Evolutionary conservation across 805 yeast species (phyloP).

Genomic region (Candida tammaniensis): DNA sequence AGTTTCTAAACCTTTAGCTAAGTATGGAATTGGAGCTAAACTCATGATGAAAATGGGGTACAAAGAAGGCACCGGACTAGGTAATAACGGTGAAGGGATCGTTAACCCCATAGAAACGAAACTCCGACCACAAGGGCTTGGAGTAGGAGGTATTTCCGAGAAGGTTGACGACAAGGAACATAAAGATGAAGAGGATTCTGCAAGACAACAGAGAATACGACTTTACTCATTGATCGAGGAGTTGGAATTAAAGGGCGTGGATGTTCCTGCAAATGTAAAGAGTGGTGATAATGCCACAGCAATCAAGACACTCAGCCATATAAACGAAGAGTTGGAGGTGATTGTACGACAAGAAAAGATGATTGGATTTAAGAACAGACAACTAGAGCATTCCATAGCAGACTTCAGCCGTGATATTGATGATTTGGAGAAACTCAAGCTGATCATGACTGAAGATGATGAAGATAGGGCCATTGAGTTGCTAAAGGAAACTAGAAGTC

Average conservation of each 20-base stretch:
- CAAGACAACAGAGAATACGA: constrained; percentile 3
- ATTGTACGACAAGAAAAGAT: constrained; percentile 12
- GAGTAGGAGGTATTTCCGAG: constrained; percentile 65
- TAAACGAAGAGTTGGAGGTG: constrained; percentile 16
- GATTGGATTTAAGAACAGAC: constrained; percentile 9
- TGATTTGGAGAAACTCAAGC: constrained; percentile 3
- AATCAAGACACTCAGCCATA: constrained; percentile 13
- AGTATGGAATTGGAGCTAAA: constrained; percentile 83
- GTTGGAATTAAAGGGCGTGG: constrained; percentile 30
- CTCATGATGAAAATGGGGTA: constrained; percentile 85
- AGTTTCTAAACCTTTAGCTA: constrained; percentile 7
- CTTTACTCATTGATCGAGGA: constrained; percentile 35
- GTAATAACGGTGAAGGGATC: constrained; percentile 69
- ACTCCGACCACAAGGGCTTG: constrained; percentile 63
- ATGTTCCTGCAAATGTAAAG: constrained; percentile 36
- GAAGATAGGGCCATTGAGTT: background rate
- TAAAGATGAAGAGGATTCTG: constrained; percentile 15
- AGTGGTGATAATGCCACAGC: constrained; percentile 14
- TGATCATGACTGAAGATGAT: too few relatives aligned
- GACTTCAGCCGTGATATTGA: background rate
- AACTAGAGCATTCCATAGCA: constrained; percentile 3
- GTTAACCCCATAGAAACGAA: constrained; percentile 74
- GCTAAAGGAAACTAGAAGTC: constrained; percentile 4
- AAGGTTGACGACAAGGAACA: constrained; percentile 17
- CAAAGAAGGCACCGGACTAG: constrained; percentile 81